phyloP scores from a whole-genome alignment of 2,329 filamentous ascomycete genomes.

The Talaromyces sp. region DNA sequence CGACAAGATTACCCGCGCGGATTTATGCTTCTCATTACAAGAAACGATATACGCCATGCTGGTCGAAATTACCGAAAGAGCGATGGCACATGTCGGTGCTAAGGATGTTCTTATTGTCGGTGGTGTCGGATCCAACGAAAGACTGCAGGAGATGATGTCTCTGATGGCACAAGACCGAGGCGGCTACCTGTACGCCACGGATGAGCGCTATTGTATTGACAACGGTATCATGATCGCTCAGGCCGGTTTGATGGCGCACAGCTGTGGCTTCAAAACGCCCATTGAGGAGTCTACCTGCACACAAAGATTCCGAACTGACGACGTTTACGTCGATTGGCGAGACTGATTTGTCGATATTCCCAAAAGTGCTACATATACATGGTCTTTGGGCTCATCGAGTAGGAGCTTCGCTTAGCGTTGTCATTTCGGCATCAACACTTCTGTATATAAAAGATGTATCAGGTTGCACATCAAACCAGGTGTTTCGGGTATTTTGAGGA shows the following conservation, averaged over 20 bases:
- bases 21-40: conserved; percentile 91
- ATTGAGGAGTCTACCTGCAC: conserved; percentile 81
- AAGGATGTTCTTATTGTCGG: conserved; percentile 91
- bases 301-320: conserved; percentile 77
- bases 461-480: not conserved
- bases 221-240: conserved; percentile 99
- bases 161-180: conserved; percentile 85
- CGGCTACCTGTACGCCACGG: conserved; percentile 88
- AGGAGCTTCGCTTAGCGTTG: not conserved
- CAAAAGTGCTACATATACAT: not conserved
- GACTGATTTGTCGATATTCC: conserved; percentile 42
- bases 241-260: conserved; percentile 80
- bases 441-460: not conserved
- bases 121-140: conserved; percentile 91
- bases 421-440: not conserved
- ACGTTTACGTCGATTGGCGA: conserved; percentile 76
- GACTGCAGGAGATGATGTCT: conserved; percentile 97
- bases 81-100: conserved; percentile 95
- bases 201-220: conserved; percentile 97
- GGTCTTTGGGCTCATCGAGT: not conserved
- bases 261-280: conserved; percentile 72
- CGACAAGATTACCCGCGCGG: conserved; percentile 63
- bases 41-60: conserved; percentile 97
- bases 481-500: not conserved
- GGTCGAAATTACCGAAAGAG: conserved; percentile 95